Conservation (phyloP, 2,329 filamentous ascomycete species). For the Teratosphaeria nubilosa region DNA sequence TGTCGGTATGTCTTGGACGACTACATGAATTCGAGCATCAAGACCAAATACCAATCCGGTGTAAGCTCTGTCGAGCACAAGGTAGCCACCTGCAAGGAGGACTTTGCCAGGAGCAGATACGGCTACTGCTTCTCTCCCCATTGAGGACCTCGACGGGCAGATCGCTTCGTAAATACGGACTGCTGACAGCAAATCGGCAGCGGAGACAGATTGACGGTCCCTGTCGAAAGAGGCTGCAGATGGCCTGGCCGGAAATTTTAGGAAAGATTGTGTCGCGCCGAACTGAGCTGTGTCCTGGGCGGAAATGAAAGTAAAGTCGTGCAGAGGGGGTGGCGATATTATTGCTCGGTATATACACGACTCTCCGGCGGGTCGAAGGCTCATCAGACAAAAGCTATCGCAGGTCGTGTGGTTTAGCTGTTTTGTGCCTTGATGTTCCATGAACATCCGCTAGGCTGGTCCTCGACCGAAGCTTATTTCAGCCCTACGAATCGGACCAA, state of each 20-base stretch:
- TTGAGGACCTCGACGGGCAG: background rate
- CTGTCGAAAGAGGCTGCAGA: background rate
- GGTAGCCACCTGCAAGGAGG: constrained; percentile 84
- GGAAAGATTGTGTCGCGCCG: background rate
- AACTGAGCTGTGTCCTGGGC: background rate
- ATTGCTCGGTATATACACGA: background rate
- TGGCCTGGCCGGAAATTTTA: background rate
- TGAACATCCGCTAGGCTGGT: background rate
- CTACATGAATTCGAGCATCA: constrained; percentile 53
- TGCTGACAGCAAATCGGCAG: background rate
- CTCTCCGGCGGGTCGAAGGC: background rate
- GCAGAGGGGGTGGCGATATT: background rate
- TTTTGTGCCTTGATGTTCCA: background rate
- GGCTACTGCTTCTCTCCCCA: constrained; percentile 16
- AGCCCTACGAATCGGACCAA: background rate
- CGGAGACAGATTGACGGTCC: background rate
- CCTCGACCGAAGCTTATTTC: background rate
- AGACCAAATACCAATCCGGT: constrained; percentile 62
- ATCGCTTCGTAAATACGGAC: background rate
- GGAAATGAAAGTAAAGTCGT: background rate
- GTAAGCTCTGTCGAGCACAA: constrained; percentile 81
- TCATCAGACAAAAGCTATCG: background rate
- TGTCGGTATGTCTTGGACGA: constrained; percentile 46
- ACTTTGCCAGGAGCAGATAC: constrained; percentile 95
- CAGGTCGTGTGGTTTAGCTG: background rate